Conservation (phyloP, 2,329 filamentous ascomycete genomes). For the Fusarium sulawesiense region DNA sequence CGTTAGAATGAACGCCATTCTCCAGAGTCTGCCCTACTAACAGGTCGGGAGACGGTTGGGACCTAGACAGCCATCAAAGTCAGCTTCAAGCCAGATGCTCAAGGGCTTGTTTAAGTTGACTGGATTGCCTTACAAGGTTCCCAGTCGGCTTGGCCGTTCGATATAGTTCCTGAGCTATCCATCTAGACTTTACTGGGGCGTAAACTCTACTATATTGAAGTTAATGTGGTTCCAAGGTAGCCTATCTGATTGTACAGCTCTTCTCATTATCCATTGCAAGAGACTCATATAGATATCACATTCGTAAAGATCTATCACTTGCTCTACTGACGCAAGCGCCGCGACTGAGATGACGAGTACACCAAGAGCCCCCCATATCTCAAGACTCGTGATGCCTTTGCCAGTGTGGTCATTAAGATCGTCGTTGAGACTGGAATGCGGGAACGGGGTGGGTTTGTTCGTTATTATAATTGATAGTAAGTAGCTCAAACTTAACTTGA, state of each 20-base stretch:
- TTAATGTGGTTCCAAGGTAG: neutral
- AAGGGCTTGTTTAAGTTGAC: neutral
- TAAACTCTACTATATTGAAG: constrained; percentile 5
- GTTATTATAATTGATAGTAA: neutral
- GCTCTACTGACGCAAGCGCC: neutral
- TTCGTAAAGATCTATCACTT: neutral
- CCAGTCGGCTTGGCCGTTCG: constrained; percentile 47
- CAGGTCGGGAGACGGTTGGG: neutral
- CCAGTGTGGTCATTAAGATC: neutral
- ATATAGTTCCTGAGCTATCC: constrained; percentile 8
- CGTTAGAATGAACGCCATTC: constrained; percentile 9
- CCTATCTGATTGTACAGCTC: neutral
- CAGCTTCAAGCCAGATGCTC: neutral
- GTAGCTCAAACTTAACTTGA: neutral
- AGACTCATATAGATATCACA: neutral
- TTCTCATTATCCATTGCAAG: too few species aligned
- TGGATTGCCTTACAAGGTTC: constrained; percentile 44
- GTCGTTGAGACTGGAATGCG: constrained; percentile 15
- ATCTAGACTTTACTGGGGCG: constrained; percentile 54
- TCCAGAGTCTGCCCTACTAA: constrained; percentile 10
- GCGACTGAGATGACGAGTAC: neutral
- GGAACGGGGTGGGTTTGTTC: constrained; percentile 3
- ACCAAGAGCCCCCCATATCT: neutral
- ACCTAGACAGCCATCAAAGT: constrained; percentile 12
- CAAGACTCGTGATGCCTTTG: neutral